These are phyloP conservation scores for Citrus sinensis DNA, from an alignment of 345 rosid genomes.

Conservation along the genomic window DVS_A1.0 CM039166.1:25961501-25962000, in stretches of 20 bases:
- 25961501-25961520: too few relatives aligned
- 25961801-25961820: constrained; percentile 88
- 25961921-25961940: background rate
- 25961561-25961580: too few relatives aligned
- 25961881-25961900: constrained; percentile 1
- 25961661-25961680: background rate
- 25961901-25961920: background rate
- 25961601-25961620: too few relatives aligned
- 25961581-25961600: too few relatives aligned
- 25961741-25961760: constrained; percentile 65
- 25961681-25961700: constrained; percentile 2
- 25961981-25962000: constrained; percentile 70
- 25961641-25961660: background rate
- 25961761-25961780: constrained; percentile 78
- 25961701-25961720: constrained; percentile 8
- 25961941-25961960: background rate
- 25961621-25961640: background rate
- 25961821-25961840: constrained; percentile 87
- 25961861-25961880: constrained; percentile 38
- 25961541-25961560: too few relatives aligned
- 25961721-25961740: constrained; percentile 13
- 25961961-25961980: constrained; percentile 13
- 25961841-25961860: constrained; percentile 94
- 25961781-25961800: constrained; percentile 80
- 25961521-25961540: too few relatives aligned